Base-by-base conservation (phyloP, 1,284 basidiomycete species). In the Microbotryum silenes-acaulis region DNA sequence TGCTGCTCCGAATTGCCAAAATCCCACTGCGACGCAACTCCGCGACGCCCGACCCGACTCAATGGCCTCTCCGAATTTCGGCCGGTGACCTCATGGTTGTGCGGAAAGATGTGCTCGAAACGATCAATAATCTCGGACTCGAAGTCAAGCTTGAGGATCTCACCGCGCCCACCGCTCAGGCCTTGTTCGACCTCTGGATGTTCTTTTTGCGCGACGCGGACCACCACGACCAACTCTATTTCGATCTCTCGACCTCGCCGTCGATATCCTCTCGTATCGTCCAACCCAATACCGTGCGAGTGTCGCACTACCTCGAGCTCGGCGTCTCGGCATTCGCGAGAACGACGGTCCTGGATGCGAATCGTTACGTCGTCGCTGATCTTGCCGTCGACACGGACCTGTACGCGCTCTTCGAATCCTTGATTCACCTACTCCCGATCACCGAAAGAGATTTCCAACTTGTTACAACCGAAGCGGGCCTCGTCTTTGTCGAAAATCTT, bases 281-380 rank as follows among this genome's bases (percentile, higher is more conserved):
- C 3, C 65, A 67, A 21, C 29, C 58, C 81, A 78, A 68, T 83
- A 84, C 69, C 71, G 63, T 69, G 71, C 44, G 52, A 27, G 72
- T 74, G 29, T 83, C 87, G 0, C 76, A 80, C 51, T 78, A 87
- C 59, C 79, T 85, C 44, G 89, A 91, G 66, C 75, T 84, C 45
- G 89, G 91, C 9, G 78, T 97, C 56, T 89, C 96, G 67, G 85
- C 86, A 1, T 87, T 94, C 70, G 86, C 87, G 16, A 82, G 85
- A 50, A 77, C 96, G 59, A 82, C 84, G 29, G 84, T 88, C 56
- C 78, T 80, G 8, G 93, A 98, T 75, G 77, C 79, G 47, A 96
- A 92, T 73, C 86, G 94, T 23, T 83, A 86, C 64, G 77, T 86
- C 42, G 78, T 97, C 47, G 79, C 85, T 20, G 76, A 80, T 14